Base-by-base conservation (phyloP, 805 yeast species). In the Pichia heedii region DNA sequence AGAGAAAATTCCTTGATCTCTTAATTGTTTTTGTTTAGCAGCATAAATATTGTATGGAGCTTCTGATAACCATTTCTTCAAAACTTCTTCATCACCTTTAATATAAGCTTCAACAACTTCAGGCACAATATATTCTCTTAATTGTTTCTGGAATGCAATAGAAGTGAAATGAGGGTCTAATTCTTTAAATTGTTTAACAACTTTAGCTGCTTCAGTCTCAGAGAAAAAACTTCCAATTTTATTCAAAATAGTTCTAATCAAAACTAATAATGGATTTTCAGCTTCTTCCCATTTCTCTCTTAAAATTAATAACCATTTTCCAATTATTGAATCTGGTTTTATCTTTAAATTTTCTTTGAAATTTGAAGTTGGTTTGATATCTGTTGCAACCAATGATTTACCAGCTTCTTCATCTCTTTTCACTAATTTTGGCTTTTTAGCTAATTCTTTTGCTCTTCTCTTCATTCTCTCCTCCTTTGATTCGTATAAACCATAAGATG, bases 1-100 rank as follows among this genome's bases (percentile, higher is more conserved):
- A 13, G 96, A 80, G 57, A 84, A 85, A 43, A 90, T 69, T 7
- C 94, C 94, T 64, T 89, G 95, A 56, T 89, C 95, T 59, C 83
- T 76, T 62, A 87, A 79, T 60, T 85, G 94, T 65, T 93, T 93
- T 62, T 90, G 88, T 62, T 84, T 86, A 29, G 96, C 95, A 52
- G 84, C 77, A 77, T 95, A 87, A 47, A 93, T 94, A 61, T 90
- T 90, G 69, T 68, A 90, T 36, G 98, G 97, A 24, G 97, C 97
- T 67, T 93, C 98, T 40, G 94, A 81, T 47, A 93, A 77, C 99
- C 99, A 93, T 55, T 71, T 68, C 63, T 89, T 85, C 61, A 93
- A 73, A 19, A 81, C 81, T 40, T 72, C 73, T 50, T 81, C 90
- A 54, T 93, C 97, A 51, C 96, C 96, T 54, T 83, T 83, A 47